These are phyloP conservation scores for Globisporangium echinulatum DNA, from an alignment of 352 stramenopile species.

Conservation along the genomic window DNA sequence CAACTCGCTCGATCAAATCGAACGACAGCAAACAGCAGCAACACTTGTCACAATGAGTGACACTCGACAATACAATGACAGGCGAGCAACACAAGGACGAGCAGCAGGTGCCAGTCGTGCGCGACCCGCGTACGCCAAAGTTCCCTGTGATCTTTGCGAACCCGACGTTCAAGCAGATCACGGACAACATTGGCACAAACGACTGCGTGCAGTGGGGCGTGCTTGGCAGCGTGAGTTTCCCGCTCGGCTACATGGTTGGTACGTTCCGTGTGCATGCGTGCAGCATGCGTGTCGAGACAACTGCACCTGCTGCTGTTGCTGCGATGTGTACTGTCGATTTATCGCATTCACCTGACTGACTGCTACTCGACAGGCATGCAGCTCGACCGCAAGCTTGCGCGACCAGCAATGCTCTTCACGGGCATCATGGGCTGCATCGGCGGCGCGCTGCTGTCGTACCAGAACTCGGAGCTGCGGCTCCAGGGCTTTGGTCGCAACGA, in stretches of 20 bases:
- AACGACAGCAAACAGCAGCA: neutral
- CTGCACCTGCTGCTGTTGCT: neutral
- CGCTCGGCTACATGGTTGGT: constrained; percentile 71
- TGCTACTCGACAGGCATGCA: constrained; percentile 29
- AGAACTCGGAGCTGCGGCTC: constrained; percentile 76
- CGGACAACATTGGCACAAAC: constrained; percentile 40
- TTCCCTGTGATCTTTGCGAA: constrained; percentile 66
- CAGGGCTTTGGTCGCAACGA: constrained; percentile 74
- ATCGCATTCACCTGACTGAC: neutral
- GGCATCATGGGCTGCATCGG: constrained; percentile 59
- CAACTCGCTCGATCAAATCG: neutral
- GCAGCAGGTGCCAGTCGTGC: constrained; percentile 34
- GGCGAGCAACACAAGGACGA: neutral
- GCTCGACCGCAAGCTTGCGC: constrained; percentile 49
- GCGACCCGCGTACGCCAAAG: constrained; percentile 48
- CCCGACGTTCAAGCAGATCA: constrained; percentile 54
- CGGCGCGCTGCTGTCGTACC: constrained; percentile 56
- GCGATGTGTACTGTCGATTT: neutral
- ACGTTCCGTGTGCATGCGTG: neutral
- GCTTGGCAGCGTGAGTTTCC: constrained; percentile 46
- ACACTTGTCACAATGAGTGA: neutral
- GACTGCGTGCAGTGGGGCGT: constrained; percentile 41
- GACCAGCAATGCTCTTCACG: constrained; percentile 71
- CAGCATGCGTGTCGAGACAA: neutral
- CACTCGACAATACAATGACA: neutral